A percentile compares a stretch with the other conserved stretches of the same genome.
Conservation (phyloP, 371 early-diverging fungal genomes). For the Apophysomyces ossiformis region DNA sequence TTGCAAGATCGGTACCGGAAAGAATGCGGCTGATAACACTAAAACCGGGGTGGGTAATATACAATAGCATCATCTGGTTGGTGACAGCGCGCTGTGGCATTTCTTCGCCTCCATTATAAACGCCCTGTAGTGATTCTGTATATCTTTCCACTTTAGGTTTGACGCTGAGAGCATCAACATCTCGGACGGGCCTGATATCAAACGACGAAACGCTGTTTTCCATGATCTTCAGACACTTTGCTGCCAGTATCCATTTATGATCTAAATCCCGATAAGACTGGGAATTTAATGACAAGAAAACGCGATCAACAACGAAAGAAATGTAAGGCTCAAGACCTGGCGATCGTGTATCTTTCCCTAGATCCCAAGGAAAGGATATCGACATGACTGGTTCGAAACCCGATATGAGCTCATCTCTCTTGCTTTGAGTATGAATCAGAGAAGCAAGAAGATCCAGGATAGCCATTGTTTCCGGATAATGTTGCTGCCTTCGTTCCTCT, state of each 20-base stretch:
- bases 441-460: slow-evolving; percentile 72
- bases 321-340: slow-evolving; percentile 85
- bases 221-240: slow-evolving; percentile 67
- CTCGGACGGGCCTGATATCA: slow-evolving; percentile 54
- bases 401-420: slow-evolving; percentile 30
- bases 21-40: slow-evolving; percentile 76
- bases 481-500: slow-evolving; percentile 54
- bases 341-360: slow-evolving; percentile 69
- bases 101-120: slow-evolving; percentile 1
- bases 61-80: slow-evolving; percentile 21
- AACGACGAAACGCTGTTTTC: slow-evolving; percentile 78
- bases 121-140: neutral
- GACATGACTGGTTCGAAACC: slow-evolving; percentile 34
- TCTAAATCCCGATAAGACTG: slow-evolving; percentile 65
- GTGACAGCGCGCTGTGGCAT: neutral
- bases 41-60: slow-evolving; percentile 79
- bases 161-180: neutral
- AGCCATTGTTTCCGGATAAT: slow-evolving; percentile 83
- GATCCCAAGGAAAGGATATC: slow-evolving; percentile 56
- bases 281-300: slow-evolving; percentile 73
- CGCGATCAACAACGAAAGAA: slow-evolving; percentile 76
- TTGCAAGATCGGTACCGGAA: slow-evolving; percentile 70
- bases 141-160: neutral
- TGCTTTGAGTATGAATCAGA: slow-evolving; percentile 68
- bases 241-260: slow-evolving; percentile 78